These are phyloP conservation scores for Albizia julibrissin DNA, from an alignment of 306 rosid genomes.

Conservation along the genomic window DNA sequence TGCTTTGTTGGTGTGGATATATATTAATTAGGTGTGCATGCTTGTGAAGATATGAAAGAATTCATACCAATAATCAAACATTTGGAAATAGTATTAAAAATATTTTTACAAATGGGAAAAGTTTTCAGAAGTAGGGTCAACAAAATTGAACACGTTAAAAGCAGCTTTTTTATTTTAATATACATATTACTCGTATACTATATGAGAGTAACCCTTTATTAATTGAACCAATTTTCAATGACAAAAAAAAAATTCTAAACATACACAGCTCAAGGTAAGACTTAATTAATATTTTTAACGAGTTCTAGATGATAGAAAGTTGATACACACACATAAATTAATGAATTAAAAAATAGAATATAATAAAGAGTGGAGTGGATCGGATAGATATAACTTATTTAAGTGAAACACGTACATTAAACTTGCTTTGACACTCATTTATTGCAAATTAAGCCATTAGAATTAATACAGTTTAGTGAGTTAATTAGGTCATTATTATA, in stretches of 20 bases:
- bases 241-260: neutral
- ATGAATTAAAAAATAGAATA: neutral
- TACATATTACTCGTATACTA: neutral
- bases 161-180: neutral
- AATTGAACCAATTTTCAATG: neutral
- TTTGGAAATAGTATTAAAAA: neutral
- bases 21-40: neutral
- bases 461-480: slow-evolving; percentile 16
- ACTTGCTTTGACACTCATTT: slow-evolving; percentile 6
- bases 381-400: neutral
- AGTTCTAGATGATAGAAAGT: neutral
- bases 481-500: slow-evolving; percentile 30
- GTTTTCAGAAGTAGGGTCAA: neutral
- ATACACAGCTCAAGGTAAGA: neutral
- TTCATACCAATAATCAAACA: neutral
- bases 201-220: too few relatives aligned
- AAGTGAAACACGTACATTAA: neutral
- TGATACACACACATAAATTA: neutral
- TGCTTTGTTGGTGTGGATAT: neutral
- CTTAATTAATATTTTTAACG: neutral
- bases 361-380: neutral
- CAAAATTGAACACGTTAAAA: neutral
- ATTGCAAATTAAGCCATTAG: too few relatives aligned
- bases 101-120: neutral
- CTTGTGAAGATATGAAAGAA: neutral